These are phyloP conservation scores for Vigna radiata DNA, from an alignment of 306 rosid genomes.

Conservation along the genomic window DNA sequence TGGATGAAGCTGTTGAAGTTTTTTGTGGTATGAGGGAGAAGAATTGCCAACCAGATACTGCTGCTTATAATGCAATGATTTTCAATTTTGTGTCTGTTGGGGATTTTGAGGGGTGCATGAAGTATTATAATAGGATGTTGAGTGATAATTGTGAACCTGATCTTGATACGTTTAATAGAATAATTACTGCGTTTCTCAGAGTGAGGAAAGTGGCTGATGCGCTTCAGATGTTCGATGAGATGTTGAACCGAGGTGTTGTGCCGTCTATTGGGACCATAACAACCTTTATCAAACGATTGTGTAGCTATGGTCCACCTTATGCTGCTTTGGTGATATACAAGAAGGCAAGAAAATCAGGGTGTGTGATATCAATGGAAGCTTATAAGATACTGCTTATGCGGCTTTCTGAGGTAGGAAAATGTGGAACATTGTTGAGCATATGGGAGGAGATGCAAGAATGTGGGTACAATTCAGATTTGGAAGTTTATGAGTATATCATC, in stretches of 20 bases:
- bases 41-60: slow-evolving; percentile 53
- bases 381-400: slow-evolving; percentile 84
- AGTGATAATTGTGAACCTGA: slow-evolving; percentile 62
- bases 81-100: slow-evolving; percentile 63
- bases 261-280: slow-evolving; percentile 75
- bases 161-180: slow-evolving; percentile 62
- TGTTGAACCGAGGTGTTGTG: slow-evolving; percentile 65
- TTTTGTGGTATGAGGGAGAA: slow-evolving; percentile 61
- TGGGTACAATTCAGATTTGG: slow-evolving; percentile 72
- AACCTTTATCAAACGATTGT: slow-evolving; percentile 62
- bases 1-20: slow-evolving; percentile 65
- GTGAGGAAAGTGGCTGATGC: slow-evolving; percentile 79
- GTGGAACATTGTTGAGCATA: slow-evolving; percentile 72
- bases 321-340: slow-evolving; percentile 82
- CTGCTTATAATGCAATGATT: slow-evolving; percentile 74
- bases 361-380: slow-evolving; percentile 67
- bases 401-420: slow-evolving; percentile 80
- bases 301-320: slow-evolving; percentile 91
- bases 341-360: slow-evolving; percentile 72
- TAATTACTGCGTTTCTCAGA: slow-evolving; percentile 67
- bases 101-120: slow-evolving; percentile 62
- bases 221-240: slow-evolving; percentile 82
- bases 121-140: slow-evolving; percentile 67
- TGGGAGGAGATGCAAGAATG: slow-evolving; percentile 93
- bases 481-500: slow-evolving; percentile 78